Conservation (phyloP, 1,284 basidiomycete species). For the Melanopsichium pennsylvanicum region DNA sequence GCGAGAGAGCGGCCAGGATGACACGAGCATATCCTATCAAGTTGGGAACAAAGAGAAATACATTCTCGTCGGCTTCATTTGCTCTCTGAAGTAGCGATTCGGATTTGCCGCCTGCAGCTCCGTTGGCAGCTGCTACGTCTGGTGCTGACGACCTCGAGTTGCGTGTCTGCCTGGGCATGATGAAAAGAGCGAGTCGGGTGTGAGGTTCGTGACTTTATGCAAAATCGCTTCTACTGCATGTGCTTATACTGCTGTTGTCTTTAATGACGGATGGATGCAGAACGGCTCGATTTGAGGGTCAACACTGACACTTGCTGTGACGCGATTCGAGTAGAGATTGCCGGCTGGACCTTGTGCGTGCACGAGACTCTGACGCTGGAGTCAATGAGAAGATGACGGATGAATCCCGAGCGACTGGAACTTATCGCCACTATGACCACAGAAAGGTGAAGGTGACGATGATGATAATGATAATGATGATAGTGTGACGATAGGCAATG, state of each 20-base stretch:
- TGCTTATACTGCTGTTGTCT: too few relatives aligned
- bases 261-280: too few relatives aligned
- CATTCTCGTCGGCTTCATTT: conserved; percentile 57
- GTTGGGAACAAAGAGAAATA: conserved; percentile 85
- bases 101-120: conserved; percentile 14
- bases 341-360: too few relatives aligned
- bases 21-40: conserved; percentile 91
- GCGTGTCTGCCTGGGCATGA: conserved; percentile 37
- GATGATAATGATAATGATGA: background rate
- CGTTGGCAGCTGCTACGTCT: conserved; percentile 29
- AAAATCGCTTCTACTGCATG: too few relatives aligned
- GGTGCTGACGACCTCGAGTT: conserved; percentile 33
- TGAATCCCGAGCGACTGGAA: too few relatives aligned
- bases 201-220: too few relatives aligned
- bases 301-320: too few relatives aligned
- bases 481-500: background rate
- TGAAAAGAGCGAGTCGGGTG: background rate
- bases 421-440: background rate
- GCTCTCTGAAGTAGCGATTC: conserved; percentile 35
- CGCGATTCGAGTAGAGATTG: too few relatives aligned
- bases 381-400: too few relatives aligned
- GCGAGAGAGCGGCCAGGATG: conserved; percentile 84
- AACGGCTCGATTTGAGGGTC: too few relatives aligned
- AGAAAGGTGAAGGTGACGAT: background rate
- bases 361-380: too few relatives aligned